Conservation (phyloP, 192 early-diverging fungal genomes). For the Umbelopsis isabellina region DNA sequence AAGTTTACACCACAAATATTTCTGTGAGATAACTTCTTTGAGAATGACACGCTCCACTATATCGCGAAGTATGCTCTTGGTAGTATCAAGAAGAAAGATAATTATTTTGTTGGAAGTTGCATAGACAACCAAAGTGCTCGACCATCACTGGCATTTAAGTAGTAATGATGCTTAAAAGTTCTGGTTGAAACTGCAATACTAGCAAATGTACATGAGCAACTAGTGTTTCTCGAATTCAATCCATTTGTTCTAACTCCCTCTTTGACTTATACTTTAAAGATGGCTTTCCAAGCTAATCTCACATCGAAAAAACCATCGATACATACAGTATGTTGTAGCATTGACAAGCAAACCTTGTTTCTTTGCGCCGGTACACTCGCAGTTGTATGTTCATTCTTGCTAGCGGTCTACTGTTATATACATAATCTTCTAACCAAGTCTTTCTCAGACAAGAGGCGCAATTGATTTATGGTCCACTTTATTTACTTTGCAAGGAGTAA, state of each 20-base stretch:
- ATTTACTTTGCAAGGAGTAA: slow-evolving; percentile 11
- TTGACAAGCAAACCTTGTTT: slow-evolving; percentile 1
- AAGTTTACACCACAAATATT: too few relatives aligned
- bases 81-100: not conserved
- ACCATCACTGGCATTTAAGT: not conserved
- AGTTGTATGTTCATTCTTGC: not conserved
- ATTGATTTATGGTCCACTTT: slow-evolving; percentile 6
- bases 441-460: not conserved
- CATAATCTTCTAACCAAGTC: not conserved
- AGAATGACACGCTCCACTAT: too few relatives aligned
- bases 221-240: not conserved
- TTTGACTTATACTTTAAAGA: not conserved
- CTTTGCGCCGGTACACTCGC: not conserved
- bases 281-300: not conserved
- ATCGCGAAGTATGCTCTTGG: not conserved
- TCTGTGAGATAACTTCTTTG: too few relatives aligned
- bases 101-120: too few relatives aligned
- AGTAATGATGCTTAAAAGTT: not conserved
- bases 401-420: too few relatives aligned
- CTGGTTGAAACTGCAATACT: not conserved
- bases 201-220: not conserved
- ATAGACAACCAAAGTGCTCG: too few relatives aligned
- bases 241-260: not conserved
- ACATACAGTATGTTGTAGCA: not conserved
- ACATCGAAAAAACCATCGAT: not conserved